Evolutionary conservation across 2,329 filamentous ascomycete genomes (phyloP).

Genomic region (Diaporthe caulivora): DNA sequence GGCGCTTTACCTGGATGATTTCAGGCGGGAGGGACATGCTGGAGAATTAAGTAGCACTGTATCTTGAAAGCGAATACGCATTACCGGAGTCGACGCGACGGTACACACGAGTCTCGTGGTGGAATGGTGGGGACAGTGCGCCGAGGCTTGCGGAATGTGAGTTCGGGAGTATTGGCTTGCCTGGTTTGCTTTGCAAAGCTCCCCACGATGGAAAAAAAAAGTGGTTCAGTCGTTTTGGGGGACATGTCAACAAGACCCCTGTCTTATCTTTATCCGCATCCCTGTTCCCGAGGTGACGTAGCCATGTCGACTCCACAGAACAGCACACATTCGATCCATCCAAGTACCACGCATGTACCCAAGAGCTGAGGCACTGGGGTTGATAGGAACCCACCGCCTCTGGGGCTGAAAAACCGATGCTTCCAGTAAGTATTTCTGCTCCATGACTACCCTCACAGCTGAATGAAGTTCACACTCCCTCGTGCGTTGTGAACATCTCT

Average conservation of each 20-base stretch:
- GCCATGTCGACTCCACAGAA: slow-evolving; percentile 29
- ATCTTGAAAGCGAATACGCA: too few relatives aligned
- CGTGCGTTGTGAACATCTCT: not conserved
- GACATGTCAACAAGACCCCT: slow-evolving; percentile 23
- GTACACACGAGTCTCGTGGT: not conserved
- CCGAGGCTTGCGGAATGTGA: slow-evolving; percentile 1
- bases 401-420: not conserved
- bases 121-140: slow-evolving; percentile 24
- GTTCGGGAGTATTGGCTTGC: slow-evolving; percentile 2
- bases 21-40: slow-evolving; percentile 69
- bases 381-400: not conserved
- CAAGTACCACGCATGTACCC: not conserved
- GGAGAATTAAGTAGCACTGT: slow-evolving; percentile 1
- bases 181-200: not conserved
- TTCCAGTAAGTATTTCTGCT: not conserved
- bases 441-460: not conserved
- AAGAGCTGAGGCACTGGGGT: not conserved
- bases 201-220: not conserved
- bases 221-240: not conserved
- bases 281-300: slow-evolving; percentile 27
- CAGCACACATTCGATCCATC: slow-evolving; percentile 21
- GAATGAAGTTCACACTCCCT: not conserved
- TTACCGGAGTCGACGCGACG: not conserved
- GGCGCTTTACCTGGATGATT: slow-evolving; percentile 68
- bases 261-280: slow-evolving; percentile 26